Evolutionary conservation across 2,329 filamentous ascomycete species (phyloP).

Genomic region (Diaporthe helianthi): DNA sequence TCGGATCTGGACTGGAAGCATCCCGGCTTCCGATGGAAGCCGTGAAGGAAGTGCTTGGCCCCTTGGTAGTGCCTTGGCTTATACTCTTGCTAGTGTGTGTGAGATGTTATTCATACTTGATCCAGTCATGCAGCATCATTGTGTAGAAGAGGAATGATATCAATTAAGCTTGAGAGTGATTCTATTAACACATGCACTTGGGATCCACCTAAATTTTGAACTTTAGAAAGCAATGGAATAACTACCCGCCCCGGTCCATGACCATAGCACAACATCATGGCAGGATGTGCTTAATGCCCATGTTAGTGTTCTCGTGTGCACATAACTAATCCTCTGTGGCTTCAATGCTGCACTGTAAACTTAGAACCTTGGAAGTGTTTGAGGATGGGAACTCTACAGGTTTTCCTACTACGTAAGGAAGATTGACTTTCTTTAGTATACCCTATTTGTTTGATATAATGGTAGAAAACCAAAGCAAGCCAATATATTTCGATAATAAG

Average conservation of each 20-base stretch:
- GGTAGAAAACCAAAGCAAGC: too few relatives aligned
- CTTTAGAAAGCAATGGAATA: too few relatives aligned
- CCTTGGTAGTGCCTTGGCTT: constrained; percentile 5
- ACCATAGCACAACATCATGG: not conserved
- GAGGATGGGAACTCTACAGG: too few relatives aligned
- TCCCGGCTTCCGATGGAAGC: constrained; percentile 67
- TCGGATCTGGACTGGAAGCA: constrained; percentile 72
- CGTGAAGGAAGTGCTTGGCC: constrained; percentile 32
- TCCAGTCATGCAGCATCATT: not conserved
- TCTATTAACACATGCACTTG: too few relatives aligned
- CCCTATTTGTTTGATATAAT: too few relatives aligned
- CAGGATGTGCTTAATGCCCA: not conserved
- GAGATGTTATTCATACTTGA: not conserved
- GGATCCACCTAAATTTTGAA: too few relatives aligned
- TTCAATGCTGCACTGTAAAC: too few relatives aligned
- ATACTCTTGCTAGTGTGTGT: not conserved
- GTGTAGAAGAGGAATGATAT: not conserved
- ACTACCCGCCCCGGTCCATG: too few relatives aligned
- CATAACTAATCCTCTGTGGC: not conserved
- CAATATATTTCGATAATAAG: not conserved
- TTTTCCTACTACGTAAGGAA: not conserved
- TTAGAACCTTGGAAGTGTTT: too few relatives aligned
- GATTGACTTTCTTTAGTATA: too few relatives aligned
- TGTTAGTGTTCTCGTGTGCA: not conserved
- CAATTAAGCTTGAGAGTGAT: not conserved